Conservation (phyloP, 2,329 filamentous ascomycete species). For the Cytospora piceae region DNA sequence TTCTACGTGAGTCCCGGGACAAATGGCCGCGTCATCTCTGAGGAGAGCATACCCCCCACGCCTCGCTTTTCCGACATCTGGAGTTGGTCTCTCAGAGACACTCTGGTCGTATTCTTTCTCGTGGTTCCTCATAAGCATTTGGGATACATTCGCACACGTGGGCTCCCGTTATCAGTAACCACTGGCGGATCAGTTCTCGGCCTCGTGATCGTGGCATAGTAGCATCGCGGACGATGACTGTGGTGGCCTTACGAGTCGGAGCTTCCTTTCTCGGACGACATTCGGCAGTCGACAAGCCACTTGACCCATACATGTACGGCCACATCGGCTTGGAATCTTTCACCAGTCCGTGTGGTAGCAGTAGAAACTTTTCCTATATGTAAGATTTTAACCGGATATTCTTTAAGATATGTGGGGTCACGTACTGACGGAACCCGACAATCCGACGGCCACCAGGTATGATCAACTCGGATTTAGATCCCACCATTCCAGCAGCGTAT, state of each 20-base stretch:
- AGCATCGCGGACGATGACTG: neutral
- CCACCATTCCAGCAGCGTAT: neutral
- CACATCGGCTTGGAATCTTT: neutral
- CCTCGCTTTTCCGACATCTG: neutral
- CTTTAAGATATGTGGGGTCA: neutral
- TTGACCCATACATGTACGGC: neutral
- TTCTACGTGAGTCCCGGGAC: neutral
- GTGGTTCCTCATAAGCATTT: neutral
- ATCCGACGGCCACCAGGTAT: neutral
- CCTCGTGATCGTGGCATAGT: neutral
- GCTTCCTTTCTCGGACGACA: neutral
- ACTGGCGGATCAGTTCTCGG: neutral
- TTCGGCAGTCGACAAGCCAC: neutral
- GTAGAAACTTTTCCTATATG: neutral
- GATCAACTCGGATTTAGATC: neutral
- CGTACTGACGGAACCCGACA: neutral
- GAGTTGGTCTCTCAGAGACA: neutral
- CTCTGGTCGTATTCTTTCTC: neutral
- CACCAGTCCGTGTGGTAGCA: neutral
- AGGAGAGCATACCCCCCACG: neutral
- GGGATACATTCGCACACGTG: neutral
- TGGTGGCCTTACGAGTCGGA: neutral
- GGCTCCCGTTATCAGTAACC: neutral
- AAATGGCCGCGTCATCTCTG: neutral
- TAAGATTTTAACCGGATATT: neutral